Evolutionary conservation across 139 green algal species (phyloP).

Genomic region (Micromonas pusilla): DNA sequence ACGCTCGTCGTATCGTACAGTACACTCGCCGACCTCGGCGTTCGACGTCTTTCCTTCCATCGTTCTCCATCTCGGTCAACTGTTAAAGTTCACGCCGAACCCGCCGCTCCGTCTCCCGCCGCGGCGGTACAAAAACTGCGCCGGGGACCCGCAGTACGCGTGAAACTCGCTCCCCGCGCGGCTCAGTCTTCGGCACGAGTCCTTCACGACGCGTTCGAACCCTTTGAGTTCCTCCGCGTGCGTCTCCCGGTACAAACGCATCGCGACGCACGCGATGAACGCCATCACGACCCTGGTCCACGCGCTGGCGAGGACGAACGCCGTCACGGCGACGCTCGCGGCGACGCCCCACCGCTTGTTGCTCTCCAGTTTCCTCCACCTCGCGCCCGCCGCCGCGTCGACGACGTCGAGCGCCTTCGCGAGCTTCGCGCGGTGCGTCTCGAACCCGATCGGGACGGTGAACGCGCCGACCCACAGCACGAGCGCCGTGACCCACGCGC

Average conservation of each 20-base stretch:
- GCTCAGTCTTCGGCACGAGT: not conserved
- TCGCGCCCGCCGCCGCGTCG: not conserved
- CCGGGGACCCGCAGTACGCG: not conserved
- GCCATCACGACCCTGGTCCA: not conserved
- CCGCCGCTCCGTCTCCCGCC: not conserved
- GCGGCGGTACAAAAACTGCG: not conserved
- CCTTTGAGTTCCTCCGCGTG: not conserved
- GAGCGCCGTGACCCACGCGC: not conserved
- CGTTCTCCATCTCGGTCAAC: too few relatives aligned
- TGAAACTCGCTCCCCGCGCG: not conserved
- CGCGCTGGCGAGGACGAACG: not conserved
- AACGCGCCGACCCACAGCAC: not conserved
- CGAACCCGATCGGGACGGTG: not conserved
- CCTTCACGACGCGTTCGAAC: not conserved
- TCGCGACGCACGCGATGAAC: constrained; percentile 9
- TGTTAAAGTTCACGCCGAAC: too few relatives aligned
- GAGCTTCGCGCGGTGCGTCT: not conserved
- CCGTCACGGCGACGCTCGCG: not conserved
- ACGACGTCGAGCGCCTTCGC: not conserved
- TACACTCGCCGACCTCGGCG: too few relatives aligned
- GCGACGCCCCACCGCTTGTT: not conserved
- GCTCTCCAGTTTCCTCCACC: not conserved
- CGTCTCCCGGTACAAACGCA: constrained; percentile 2
- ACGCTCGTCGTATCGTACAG: not conserved
- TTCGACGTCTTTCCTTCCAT: too few relatives aligned